Conservation (phyloP, 2,329 filamentous ascomycete species). For the Cladosporium sp. region DNA sequence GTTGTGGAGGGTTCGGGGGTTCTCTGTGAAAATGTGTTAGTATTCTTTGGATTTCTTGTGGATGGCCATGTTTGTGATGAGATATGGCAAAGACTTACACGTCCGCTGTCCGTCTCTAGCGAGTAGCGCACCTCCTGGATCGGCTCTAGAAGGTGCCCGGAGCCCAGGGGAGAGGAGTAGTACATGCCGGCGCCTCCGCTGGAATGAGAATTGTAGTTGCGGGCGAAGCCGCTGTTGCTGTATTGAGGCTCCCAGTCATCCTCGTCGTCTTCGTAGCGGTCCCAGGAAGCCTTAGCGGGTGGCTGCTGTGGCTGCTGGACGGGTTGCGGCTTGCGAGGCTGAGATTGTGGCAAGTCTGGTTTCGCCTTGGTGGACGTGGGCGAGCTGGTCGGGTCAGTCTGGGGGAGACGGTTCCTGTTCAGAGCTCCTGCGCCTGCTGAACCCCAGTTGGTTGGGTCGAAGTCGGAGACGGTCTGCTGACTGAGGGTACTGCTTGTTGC, state of each 20-base stretch:
- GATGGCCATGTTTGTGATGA: too few species aligned
- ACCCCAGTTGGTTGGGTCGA: slow-evolving; percentile 46
- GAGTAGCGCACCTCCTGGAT: slow-evolving; percentile 49
- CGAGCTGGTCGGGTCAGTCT: slow-evolving; percentile 23
- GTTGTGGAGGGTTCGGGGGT: slow-evolving; percentile 25
- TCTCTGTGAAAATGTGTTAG: slow-evolving; percentile 13
- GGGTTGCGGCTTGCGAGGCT: slow-evolving; percentile 25
- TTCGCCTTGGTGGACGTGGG: slow-evolving; percentile 49
- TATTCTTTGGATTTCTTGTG: background rate
- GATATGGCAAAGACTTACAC: slow-evolving; percentile 18
- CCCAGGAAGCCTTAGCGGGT: slow-evolving; percentile 20
- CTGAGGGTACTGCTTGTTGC: slow-evolving; percentile 32
- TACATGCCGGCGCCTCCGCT: slow-evolving; percentile 16
- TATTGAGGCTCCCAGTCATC: slow-evolving; percentile 26
- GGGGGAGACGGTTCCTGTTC: slow-evolving; percentile 27
- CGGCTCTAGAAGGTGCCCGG: slow-evolving; percentile 41
- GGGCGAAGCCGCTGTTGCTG: slow-evolving; percentile 30
- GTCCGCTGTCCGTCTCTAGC: slow-evolving; percentile 42
- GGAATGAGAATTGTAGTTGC: slow-evolving; percentile 7
- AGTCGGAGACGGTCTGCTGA: slow-evolving; percentile 32
- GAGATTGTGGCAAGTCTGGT: slow-evolving; percentile 48
- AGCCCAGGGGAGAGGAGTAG: slow-evolving; percentile 34
- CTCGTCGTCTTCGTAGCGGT: slow-evolving; percentile 23
- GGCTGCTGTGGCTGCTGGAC: slow-evolving; percentile 19
- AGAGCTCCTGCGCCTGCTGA: slow-evolving; percentile 33